Evolutionary conservation across 805 yeast genomes (phyloP).

Genomic region (Suhomyces faveliae): DNA sequence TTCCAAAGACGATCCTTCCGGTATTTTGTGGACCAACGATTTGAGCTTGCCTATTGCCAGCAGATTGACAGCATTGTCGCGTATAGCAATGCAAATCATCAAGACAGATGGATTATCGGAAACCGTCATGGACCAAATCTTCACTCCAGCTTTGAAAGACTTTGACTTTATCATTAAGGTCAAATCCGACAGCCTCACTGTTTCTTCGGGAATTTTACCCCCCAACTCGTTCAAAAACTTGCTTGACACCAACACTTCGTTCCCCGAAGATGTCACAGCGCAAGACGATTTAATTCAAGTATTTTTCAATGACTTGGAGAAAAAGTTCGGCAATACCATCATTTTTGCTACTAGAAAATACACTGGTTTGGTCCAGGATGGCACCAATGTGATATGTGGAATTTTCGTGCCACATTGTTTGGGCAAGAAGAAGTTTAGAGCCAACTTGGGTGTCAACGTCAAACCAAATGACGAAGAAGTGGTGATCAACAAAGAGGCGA

Average conservation of each 20-base stretch:
- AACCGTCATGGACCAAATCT: conserved; percentile 51
- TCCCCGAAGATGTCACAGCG: conserved; percentile 45
- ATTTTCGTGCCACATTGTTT: conserved; percentile 69
- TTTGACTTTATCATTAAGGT: conserved; percentile 76
- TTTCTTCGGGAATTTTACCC: conserved; percentile 57
- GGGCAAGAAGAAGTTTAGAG: conserved; percentile 68
- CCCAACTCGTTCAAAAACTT: conserved; percentile 61
- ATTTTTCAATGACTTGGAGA: conserved; percentile 58
- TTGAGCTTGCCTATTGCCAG: conserved; percentile 73
- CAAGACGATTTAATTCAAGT: conserved; percentile 62
- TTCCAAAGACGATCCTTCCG: conserved; percentile 81
- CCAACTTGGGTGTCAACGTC: conserved; percentile 71
- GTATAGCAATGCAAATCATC: conserved; percentile 63
- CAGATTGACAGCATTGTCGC: conserved; percentile 82
- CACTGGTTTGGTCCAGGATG: conserved; percentile 52
- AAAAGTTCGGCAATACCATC: conserved; percentile 63
- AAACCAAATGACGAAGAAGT: conserved; percentile 60
- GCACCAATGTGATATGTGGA: conserved; percentile 71
- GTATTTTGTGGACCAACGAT: conserved; percentile 74
- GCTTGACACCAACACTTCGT: conserved; percentile 39
- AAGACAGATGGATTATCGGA: conserved; percentile 42
- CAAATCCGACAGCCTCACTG: conserved; percentile 42
- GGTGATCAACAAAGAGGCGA: conserved; percentile 65
- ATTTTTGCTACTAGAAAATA: conserved; percentile 65
- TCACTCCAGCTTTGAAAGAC: conserved; percentile 80